Conservation (phyloP, 768 basidiomycete genomes). For the Russula earlei region DNA sequence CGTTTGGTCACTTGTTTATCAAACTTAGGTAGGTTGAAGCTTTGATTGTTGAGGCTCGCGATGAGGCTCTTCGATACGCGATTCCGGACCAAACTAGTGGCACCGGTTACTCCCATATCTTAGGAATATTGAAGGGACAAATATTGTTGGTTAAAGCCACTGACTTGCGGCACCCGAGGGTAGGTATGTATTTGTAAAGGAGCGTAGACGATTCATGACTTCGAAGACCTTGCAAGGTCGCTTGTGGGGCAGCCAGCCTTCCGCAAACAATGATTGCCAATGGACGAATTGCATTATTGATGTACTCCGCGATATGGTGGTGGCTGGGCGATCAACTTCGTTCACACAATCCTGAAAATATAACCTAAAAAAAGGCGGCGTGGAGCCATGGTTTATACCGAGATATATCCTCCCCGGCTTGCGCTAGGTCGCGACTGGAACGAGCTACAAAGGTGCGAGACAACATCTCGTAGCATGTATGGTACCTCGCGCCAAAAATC, state of each 20-base stretch:
- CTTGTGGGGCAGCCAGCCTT: background rate
- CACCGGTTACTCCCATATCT: background rate
- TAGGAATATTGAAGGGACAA: background rate
- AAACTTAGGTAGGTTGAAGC: background rate
- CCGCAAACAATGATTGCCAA: background rate
- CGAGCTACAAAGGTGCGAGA: constrained; percentile 66
- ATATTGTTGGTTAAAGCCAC: background rate
- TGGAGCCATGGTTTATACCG: constrained; percentile 34
- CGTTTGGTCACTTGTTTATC: background rate
- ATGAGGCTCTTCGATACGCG: background rate
- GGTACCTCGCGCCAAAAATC: constrained; percentile 89
- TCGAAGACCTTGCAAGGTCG: no score
- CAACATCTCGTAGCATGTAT: constrained; percentile 71
- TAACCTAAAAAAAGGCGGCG: background rate
- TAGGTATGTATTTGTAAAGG: background rate
- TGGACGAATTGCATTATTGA: background rate
- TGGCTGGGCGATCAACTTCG: background rate
- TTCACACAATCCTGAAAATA: constrained; percentile 1
- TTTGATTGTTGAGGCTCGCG: background rate
- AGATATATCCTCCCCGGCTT: constrained; percentile 64
- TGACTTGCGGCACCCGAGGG: background rate
- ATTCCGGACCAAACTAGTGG: background rate
- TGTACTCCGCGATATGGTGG: background rate
- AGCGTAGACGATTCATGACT: no score
- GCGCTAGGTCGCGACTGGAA: constrained; percentile 57